phyloP scores from a whole-genome alignment of 768 basidiomycete genomes.

The Leccinum ochraceum region DNA sequence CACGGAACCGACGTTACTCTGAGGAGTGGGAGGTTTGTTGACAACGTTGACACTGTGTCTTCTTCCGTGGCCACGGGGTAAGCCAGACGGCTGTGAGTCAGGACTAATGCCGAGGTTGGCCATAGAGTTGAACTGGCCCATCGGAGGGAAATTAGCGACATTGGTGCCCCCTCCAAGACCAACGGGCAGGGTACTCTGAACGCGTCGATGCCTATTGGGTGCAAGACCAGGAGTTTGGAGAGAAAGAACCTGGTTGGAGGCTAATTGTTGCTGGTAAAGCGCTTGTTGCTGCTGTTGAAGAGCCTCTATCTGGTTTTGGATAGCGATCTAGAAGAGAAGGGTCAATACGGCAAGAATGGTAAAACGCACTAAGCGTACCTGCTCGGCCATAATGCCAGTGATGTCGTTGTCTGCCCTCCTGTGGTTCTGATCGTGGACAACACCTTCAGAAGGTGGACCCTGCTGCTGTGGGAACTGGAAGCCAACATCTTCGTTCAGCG shows the following conservation, averaged over 20 bases:
- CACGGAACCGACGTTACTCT: conserved; percentile 47
- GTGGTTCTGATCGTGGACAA: conserved; percentile 41
- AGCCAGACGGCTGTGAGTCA: conserved; percentile 62
- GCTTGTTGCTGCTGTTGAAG: conserved; percentile 90
- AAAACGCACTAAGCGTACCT: conserved; percentile 51
- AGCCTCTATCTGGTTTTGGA: conserved; percentile 89
- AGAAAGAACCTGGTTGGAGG: conserved; percentile 81
- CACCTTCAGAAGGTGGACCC: conserved; percentile 28
- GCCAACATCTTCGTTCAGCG: conserved; percentile 73
- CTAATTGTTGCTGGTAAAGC: conserved; percentile 87
- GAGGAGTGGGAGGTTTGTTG: conserved; percentile 60
- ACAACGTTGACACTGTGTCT: conserved; percentile 92
- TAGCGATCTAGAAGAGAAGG: conserved; percentile 61
- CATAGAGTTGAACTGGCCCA: conserved; percentile 68
- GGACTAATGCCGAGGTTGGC: conserved; percentile 54
- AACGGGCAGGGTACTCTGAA: conserved; percentile 81
- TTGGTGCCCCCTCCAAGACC: conserved; percentile 49
- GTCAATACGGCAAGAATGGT: conserved; percentile 3
- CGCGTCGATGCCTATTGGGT: conserved; percentile 76
- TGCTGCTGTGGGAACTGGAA: conserved; percentile 84
- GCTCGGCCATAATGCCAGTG: conserved; percentile 92
- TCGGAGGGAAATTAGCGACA: conserved; percentile 33
- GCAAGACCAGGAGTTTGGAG: conserved; percentile 76
- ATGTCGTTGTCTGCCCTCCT: conserved; percentile 73
- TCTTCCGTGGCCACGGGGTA: conserved; percentile 84